Conservation (phyloP, 306 rosid species). For the Castanea crenata region DNA sequence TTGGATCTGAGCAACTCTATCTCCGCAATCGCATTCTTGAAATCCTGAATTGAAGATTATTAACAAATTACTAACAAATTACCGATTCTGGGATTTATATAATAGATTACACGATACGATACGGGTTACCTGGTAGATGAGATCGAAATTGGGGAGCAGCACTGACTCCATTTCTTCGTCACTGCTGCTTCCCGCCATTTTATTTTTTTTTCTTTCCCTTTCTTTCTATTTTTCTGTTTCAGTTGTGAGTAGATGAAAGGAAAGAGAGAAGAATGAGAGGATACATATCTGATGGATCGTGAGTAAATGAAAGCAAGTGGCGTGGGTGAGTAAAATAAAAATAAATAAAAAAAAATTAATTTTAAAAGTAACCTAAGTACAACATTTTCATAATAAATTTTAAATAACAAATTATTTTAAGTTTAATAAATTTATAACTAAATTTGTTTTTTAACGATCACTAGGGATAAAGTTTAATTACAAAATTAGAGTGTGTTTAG, state of each 20-base stretch:
- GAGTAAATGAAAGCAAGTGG: too few relatives aligned
- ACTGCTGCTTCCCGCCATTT: constrained; percentile 64
- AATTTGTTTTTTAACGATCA: accelerated
- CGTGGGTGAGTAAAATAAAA: too few relatives aligned
- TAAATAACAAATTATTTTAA: accelerated
- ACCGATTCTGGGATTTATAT: too few relatives aligned
- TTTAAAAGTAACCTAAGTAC: too few relatives aligned
- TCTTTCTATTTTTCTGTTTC: neutral
- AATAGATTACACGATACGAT: neutral
- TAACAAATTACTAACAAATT: neutral
- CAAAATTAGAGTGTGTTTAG: too few relatives aligned
- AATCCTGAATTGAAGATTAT: constrained; percentile 38
- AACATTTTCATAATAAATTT: too few relatives aligned
- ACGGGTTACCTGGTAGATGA: constrained; percentile 49
- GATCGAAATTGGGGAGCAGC: constrained; percentile 50
- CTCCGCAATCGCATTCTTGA: constrained; percentile 45
- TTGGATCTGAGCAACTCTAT: constrained; percentile 44
- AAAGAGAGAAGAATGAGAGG: too few relatives aligned
- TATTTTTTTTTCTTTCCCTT: neutral
- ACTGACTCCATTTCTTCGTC: constrained; percentile 51
- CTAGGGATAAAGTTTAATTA: accelerated
- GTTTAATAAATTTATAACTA: too few relatives aligned
- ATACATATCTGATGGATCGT: too few relatives aligned
- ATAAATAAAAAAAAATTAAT: too few relatives aligned
- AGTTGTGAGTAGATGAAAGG: too few relatives aligned